phyloP scores from a whole-genome alignment of 1,139 yeast species.

The Hemisphaericaspora xylofermentans region DNA sequence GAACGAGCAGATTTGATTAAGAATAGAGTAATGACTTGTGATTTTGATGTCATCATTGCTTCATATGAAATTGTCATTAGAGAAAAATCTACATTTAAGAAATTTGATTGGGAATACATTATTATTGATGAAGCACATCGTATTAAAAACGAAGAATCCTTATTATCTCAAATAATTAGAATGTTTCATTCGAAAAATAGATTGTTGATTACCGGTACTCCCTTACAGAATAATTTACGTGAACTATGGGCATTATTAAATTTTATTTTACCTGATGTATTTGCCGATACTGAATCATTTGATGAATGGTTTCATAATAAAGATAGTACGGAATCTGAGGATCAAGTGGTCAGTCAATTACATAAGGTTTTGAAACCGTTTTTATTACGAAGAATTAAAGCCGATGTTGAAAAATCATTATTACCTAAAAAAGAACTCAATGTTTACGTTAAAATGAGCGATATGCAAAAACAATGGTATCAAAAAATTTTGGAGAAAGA shows the following conservation, averaged over 20 bases:
- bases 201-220: slow-evolving; percentile 76
- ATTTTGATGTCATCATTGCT: slow-evolving; percentile 71
- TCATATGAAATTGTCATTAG: slow-evolving; percentile 77
- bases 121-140: slow-evolving; percentile 82
- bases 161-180: slow-evolving; percentile 72
- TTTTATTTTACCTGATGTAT: slow-evolving; percentile 73
- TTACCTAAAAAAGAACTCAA: slow-evolving; percentile 74
- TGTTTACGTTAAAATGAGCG: slow-evolving; percentile 70
- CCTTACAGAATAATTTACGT: slow-evolving; percentile 73
- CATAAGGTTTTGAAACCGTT: slow-evolving; percentile 86
- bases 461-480: slow-evolving; percentile 77
- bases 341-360: slow-evolving; percentile 73
- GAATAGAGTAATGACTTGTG: slow-evolving; percentile 52
- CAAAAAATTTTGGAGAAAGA: slow-evolving; percentile 74
- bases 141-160: slow-evolving; percentile 74
- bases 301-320: slow-evolving; percentile 65
- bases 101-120: slow-evolving; percentile 72
- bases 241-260: slow-evolving; percentile 81
- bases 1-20: slow-evolving; percentile 54
- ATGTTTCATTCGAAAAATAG: slow-evolving; percentile 70
- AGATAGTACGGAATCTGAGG: slow-evolving; percentile 29
- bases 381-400: slow-evolving; percentile 68
- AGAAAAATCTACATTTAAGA: slow-evolving; percentile 63
- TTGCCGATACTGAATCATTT: slow-evolving; percentile 70
- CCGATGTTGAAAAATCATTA: slow-evolving; percentile 76